A percentile compares a stretch with the other conserved stretches of the same genome.
Evolutionary conservation across 345 rosid genomes (phyloP).

Genomic region (Salix dunnii): DNA sequence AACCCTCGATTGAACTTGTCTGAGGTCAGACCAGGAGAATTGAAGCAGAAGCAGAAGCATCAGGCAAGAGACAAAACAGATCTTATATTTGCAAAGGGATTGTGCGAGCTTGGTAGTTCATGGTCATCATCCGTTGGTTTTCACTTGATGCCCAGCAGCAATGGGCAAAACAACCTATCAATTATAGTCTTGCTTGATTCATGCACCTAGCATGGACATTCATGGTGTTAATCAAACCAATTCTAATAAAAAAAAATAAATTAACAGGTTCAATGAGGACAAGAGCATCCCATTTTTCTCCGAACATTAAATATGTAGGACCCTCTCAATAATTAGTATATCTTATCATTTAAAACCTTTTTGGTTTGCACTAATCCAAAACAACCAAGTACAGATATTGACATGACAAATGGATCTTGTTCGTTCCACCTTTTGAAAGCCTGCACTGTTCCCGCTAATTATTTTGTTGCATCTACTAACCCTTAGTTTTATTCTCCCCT

Average conservation of each 20-base stretch:
- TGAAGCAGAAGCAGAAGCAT: too few relatives aligned
- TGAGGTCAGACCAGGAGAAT: too few relatives aligned
- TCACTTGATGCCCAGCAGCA: neutral
- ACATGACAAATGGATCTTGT: neutral
- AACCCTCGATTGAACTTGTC: too few relatives aligned
- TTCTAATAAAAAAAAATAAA: too few relatives aligned
- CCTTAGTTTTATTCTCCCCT: neutral
- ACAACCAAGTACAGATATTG: neutral
- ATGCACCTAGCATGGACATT: neutral
- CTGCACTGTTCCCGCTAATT: neutral
- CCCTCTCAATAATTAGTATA: neutral
- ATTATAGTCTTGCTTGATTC: neutral
- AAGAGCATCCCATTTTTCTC: neutral
- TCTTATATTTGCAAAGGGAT: too few relatives aligned
- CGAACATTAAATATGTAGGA: neutral
- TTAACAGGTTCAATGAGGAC: neutral
- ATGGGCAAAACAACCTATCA: neutral
- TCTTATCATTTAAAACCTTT: too few relatives aligned
- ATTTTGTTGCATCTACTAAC: neutral
- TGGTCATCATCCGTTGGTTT: neutral
- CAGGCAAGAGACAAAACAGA: too few relatives aligned
- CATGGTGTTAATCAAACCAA: too few relatives aligned
- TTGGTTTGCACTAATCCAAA: neutral
- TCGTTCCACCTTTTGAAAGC: neutral
- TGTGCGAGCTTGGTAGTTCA: too few relatives aligned